A percentile compares a stretch with the other conserved stretches of the same genome.
phyloP scores from a whole-genome alignment of 495 filamentous ascomycete genomes.

The Daldinia vernicosa region DNA sequence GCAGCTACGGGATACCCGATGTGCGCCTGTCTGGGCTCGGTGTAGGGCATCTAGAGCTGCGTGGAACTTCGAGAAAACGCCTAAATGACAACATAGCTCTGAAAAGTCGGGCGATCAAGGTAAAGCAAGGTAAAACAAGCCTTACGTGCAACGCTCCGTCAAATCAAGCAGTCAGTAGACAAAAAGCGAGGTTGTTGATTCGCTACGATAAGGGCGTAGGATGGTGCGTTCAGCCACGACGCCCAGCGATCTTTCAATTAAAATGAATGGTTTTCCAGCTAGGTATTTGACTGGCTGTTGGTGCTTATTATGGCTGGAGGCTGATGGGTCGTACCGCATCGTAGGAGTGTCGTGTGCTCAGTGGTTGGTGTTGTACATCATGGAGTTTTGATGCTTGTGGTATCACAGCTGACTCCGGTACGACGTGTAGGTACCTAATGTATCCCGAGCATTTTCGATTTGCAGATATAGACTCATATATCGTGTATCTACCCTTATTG shows the following conservation, averaged over 20 bases:
- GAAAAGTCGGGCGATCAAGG: not conserved
- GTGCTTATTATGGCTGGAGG: not conserved
- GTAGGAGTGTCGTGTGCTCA: constrained; percentile 6
- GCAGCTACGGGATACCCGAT: not conserved
- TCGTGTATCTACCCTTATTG: not conserved
- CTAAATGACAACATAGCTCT: not conserved
- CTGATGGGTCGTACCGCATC: not conserved
- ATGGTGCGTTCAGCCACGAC: constrained; percentile 17
- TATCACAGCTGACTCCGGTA: not conserved
- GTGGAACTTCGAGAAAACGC: not conserved
- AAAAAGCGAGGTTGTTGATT: constrained; percentile 2
- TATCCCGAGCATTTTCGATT: not conserved
- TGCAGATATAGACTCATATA: not conserved
- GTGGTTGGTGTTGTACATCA: constrained; percentile 19
- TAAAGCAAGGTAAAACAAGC: not conserved
- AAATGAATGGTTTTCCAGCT: not conserved
- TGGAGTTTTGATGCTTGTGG: not conserved
- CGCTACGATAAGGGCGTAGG: constrained; percentile 7
- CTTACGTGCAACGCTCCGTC: not conserved
- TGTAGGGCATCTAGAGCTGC: constrained; percentile 16
- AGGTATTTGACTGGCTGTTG: not conserved
- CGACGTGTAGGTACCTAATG: not conserved
- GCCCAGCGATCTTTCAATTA: constrained; percentile 1
- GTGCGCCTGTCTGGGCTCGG: not conserved
- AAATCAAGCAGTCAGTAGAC: not conserved